phyloP scores from a whole-genome alignment of 116 monocot genomes.

The Posidonia oceanica region DNA sequence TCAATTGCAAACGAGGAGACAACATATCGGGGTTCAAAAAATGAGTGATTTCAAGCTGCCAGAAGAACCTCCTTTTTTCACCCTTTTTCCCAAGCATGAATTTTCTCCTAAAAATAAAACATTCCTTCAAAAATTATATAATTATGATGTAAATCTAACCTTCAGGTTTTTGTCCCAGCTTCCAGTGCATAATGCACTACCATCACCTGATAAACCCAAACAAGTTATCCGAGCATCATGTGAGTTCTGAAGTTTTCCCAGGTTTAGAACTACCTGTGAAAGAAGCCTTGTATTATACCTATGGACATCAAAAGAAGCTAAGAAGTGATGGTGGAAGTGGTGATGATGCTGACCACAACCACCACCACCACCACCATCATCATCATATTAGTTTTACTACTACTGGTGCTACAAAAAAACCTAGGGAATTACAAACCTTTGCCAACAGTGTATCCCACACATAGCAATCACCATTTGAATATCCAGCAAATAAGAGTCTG shows the following conservation, averaged over 20 bases:
- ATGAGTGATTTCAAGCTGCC: neutral
- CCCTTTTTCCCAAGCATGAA: neutral
- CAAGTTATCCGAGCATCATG: constrained; percentile 86
- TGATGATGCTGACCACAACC: too few relatives aligned
- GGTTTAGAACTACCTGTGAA: constrained; percentile 66
- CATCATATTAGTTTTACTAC: neutral
- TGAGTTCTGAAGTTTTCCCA: constrained; percentile 83
- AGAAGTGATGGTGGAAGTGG: too few relatives aligned
- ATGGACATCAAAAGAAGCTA: too few relatives aligned
- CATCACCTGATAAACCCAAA: constrained; percentile 85
- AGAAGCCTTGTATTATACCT: too few relatives aligned
- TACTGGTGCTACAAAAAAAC: neutral
- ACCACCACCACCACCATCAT: too few relatives aligned
- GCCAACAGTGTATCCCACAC: constrained; percentile 96
- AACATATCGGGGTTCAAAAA: neutral
- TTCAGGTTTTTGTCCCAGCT: constrained; percentile 94
- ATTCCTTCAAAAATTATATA: neutral
- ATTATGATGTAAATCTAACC: constrained; percentile 29
- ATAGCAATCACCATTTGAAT: constrained; percentile 91
- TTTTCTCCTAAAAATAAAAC: neutral
- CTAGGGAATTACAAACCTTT: constrained; percentile 34
- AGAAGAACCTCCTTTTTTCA: too few relatives aligned
- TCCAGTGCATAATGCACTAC: constrained; percentile 98
- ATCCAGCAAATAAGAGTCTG: constrained; percentile 92
- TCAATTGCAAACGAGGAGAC: neutral